A percentile compares a stretch with the other conserved stretches of the same genome.
These are phyloP conservation scores for Candida ortonii DNA, from an alignment of 805 yeast genomes.

Conservation along the genomic window DNA sequence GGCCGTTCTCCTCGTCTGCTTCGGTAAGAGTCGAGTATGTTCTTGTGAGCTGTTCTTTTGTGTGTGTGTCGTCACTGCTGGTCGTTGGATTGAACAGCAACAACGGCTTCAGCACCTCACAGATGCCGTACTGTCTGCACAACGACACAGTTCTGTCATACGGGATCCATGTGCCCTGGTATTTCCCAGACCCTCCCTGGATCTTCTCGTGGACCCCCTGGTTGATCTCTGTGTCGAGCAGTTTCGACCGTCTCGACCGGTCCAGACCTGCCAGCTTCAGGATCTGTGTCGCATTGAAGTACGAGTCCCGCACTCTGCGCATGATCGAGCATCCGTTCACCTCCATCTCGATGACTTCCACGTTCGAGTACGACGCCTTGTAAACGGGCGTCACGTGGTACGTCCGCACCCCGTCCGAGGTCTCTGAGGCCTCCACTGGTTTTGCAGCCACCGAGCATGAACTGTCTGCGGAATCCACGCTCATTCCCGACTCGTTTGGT, in stretches of 20 bases:
- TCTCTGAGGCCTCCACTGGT: slow-evolving; percentile 4
- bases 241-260: slow-evolving; percentile 58
- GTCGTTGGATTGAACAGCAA: slow-evolving; percentile 41
- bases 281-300: slow-evolving; percentile 72
- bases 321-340: slow-evolving; percentile 62
- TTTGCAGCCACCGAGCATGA: too few species aligned
- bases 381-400: slow-evolving; percentile 37
- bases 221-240: slow-evolving; percentile 61
- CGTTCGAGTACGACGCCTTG: slow-evolving; percentile 61
- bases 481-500: slow-evolving; percentile 12
- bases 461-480: slow-evolving; percentile 9
- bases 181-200: slow-evolving; percentile 73
- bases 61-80: slow-evolving; percentile 41
- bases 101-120: slow-evolving; percentile 49
- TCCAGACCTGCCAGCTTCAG: slow-evolving; percentile 67
- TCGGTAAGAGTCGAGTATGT: slow-evolving; percentile 22
- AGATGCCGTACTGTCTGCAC: slow-evolving; percentile 59
- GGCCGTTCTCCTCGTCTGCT: slow-evolving; percentile 13
- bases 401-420: slow-evolving; percentile 13
- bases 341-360: slow-evolving; percentile 58
- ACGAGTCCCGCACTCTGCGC: slow-evolving; percentile 61
- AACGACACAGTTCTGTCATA: slow-evolving; percentile 55
- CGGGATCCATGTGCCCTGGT: slow-evolving; percentile 77
- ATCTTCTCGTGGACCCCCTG: slow-evolving; percentile 67
- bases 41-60: slow-evolving; percentile 40